Percentiles rank a stretch among this genome's conserved stretches.
phyloP scores from a whole-genome alignment of 2,329 filamentous ascomycete species.

The Sphaerulina musiva region DNA sequence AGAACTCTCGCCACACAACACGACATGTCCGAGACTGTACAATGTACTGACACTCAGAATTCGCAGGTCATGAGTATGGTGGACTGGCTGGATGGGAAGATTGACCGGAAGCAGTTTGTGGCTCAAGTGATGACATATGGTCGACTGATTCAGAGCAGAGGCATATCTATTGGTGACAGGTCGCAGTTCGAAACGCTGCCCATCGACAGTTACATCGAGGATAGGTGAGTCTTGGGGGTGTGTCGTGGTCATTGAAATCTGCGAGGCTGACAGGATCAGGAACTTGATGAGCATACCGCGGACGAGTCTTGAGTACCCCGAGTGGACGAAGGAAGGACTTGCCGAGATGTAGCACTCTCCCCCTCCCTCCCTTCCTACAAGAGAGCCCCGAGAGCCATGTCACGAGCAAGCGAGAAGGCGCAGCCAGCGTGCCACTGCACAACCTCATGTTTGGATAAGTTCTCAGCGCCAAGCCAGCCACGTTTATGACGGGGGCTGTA shows the following conservation, averaged over 20 bases:
- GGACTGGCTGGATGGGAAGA: conserved; percentile 36
- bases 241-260: no score
- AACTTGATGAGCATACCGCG: conserved; percentile 19
- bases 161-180: conserved; percentile 36
- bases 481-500: background rate
- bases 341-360: background rate
- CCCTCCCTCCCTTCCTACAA: background rate
- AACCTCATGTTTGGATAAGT: background rate
- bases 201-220: conserved; percentile 35
- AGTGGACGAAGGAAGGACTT: conserved; percentile 19
- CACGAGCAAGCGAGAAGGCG: background rate
- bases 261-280: conserved; percentile 1
- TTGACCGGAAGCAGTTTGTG: conserved; percentile 35
- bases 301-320: conserved; percentile 16
- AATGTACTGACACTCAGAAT: background rate
- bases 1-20: conserved; percentile 34
- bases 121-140: conserved; percentile 36
- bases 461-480: background rate
- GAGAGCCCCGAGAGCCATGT: background rate
- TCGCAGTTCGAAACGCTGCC: conserved; percentile 38
- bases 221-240: conserved; percentile 14
- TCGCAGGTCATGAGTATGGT: conserved; percentile 34
- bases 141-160: conserved; percentile 35
- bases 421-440: background rate
- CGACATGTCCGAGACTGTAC: conserved; percentile 35